Base-by-base conservation (phyloP, 2,329 filamentous ascomycete genomes). In the Apiospora pterosperma region DNA sequence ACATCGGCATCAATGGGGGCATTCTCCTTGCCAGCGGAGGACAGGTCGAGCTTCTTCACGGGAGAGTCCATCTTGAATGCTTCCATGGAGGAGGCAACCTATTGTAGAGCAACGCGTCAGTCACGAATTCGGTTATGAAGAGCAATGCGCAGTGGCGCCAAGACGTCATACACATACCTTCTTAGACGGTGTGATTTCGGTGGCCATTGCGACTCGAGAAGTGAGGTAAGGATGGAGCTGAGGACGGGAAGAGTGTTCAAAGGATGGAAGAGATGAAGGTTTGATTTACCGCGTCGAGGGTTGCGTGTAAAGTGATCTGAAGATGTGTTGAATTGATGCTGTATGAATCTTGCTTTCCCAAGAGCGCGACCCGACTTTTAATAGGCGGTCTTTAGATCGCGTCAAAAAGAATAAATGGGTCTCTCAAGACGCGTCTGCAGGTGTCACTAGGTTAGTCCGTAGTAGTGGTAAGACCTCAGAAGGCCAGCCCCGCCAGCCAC, bases 31-130 rank as follows among this genome's bases (percentile, higher is more conserved):
- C 92, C 85, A 65, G 84, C 84, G 69, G 85, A 80, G 70, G 85
- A 81, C 78, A 97, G 93, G 82, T 91, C 85, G 70, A 96, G 87
- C 86, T 96, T 96, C 90, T 97, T 97, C 69, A 91, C 82, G 58
- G 94, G 93, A 1, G 93, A 96, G 72, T 96, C 92, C 88, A 97
- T 96, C 82, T 95, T 96, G 78, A 98, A 86, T 72, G 88, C 88
- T 79, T 96, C 90, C 76, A 98, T 90, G 73, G 89, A 93, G 75
- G 92, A 90, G 74, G 93, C 92, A 83, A 91, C 91, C 95, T 98
- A 77, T 55, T 69, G 59, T 60, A 65, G 42, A 67, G 64, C 67
- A 65, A 28, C 5, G 34, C 67, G 63, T 61, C 55, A 67, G 74
- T 73, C 72, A 69, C 62, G 10, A 63, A 11, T n/a, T 41, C 16